A percentile compares a stretch with the other conserved stretches of the same genome.
Evolutionary conservation across 345 rosid genomes (phyloP).

Genomic region (Erucastrum elatum): DNA sequence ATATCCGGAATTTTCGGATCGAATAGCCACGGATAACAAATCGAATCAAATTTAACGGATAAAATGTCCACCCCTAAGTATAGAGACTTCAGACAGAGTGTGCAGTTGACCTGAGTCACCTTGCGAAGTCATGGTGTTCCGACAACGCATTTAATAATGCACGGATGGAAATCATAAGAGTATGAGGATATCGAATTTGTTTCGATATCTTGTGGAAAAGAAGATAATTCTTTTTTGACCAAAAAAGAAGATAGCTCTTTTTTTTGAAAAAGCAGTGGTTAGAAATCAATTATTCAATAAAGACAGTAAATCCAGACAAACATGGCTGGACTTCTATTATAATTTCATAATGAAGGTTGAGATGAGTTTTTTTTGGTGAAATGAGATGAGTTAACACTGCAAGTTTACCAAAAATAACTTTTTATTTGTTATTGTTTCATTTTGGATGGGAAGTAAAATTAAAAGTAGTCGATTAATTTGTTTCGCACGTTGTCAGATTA

Average conservation of each 20-base stretch:
- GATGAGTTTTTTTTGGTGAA: background rate
- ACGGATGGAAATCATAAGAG: background rate
- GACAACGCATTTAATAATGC: slow-evolving; percentile 14
- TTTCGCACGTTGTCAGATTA: too few species aligned
- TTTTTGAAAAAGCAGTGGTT: background rate
- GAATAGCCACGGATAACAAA: too few species aligned
- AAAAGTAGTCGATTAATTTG: background rate
- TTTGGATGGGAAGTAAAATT: background rate
- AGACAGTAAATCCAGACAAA: background rate
- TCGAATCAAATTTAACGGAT: too few species aligned
- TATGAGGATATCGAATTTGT: background rate
- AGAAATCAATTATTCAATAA: slow-evolving; percentile 6
- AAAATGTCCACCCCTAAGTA: too few species aligned
- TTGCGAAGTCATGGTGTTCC: background rate
- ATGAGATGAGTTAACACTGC: background rate
- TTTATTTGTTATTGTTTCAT: background rate
- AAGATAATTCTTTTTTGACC: background rate
- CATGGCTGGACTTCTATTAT: background rate
- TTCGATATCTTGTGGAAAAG: background rate
- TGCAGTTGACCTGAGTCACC: slow-evolving; percentile 6
- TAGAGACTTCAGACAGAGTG: background rate
- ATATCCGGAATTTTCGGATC: too few species aligned
- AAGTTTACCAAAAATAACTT: background rate
- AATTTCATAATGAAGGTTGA: background rate
- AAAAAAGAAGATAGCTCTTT: too few species aligned